Percentiles rank a stretch among this genome's conserved stretches.
Conservation (phyloP, 2,329 filamentous ascomycete genomes). For the Dothistroma septosporum region DNA sequence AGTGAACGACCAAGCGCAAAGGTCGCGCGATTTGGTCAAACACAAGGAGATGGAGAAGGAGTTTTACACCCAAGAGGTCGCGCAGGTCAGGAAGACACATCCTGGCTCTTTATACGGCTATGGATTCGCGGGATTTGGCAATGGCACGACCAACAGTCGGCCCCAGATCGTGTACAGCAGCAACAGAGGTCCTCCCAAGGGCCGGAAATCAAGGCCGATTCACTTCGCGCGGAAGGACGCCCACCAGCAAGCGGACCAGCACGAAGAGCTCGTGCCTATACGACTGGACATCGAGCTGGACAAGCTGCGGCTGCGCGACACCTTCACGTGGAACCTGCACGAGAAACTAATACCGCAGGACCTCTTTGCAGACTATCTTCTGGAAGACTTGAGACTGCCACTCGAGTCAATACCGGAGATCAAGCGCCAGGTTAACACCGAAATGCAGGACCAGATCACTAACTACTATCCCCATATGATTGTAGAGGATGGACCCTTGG, state of each 20-base stretch:
- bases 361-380: slow-evolving; percentile 79
- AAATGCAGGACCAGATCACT: slow-evolving; percentile 82
- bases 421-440: slow-evolving; percentile 59
- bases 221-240: slow-evolving; percentile 76
- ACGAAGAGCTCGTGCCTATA: slow-evolving; percentile 87
- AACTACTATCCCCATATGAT: slow-evolving; percentile 93
- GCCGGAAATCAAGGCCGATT: slow-evolving; percentile 67
- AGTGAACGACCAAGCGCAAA: slow-evolving; percentile 45
- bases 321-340: slow-evolving; percentile 97
- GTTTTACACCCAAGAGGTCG: slow-evolving; percentile 62
- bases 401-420: slow-evolving; percentile 57
- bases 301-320: slow-evolving; percentile 91
- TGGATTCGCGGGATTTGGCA: slow-evolving; percentile 86
- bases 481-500: slow-evolving; percentile 83
- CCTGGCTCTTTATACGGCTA: slow-evolving; percentile 59
- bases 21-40: slow-evolving; percentile 47
- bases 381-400: slow-evolving; percentile 80
- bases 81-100: slow-evolving; percentile 56
- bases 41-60: slow-evolving; percentile 64
- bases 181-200: slow-evolving; percentile 71
- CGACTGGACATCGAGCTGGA: slow-evolving; percentile 92
- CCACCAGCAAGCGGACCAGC: slow-evolving; percentile 78
- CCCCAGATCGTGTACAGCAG: slow-evolving; percentile 73
- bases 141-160: slow-evolving; percentile 67
- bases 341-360: slow-evolving; percentile 77